These are phyloP conservation scores for Beauveria sp. DNA, from an alignment of 2,329 filamentous ascomycete genomes.

Conservation along the genomic window DNA sequence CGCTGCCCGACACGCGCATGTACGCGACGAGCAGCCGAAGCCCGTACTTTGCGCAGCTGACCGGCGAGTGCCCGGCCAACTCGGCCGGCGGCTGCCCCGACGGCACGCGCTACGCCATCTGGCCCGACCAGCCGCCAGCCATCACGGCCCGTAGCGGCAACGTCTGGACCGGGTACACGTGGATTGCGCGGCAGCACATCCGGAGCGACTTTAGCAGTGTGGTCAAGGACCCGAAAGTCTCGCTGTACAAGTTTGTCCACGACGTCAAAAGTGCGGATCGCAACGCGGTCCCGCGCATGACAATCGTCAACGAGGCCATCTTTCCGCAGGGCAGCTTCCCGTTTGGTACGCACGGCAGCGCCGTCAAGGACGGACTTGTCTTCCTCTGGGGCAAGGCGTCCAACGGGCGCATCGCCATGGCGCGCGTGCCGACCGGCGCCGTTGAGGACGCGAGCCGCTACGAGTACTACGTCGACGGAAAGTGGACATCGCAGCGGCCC, in stretches of 20 bases:
- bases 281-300: slow-evolving; percentile 7
- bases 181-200: slow-evolving; percentile 8
- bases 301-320: slow-evolving; percentile 11
- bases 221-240: slow-evolving; percentile 6
- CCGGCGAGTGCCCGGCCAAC: neutral
- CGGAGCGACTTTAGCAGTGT: slow-evolving; percentile 9
- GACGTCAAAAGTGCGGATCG: slow-evolving; percentile 7
- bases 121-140: slow-evolving; percentile 8
- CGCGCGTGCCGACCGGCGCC: slow-evolving; percentile 13
- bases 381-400: slow-evolving; percentile 16
- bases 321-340: slow-evolving; percentile 6
- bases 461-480: slow-evolving; percentile 16
- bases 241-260: slow-evolving; percentile 9
- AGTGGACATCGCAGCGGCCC: slow-evolving; percentile 14
- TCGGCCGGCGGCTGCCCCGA: slow-evolving; percentile 4
- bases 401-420: slow-evolving; percentile 14
- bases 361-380: slow-evolving; percentile 14
- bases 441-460: slow-evolving; percentile 16
- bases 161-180: slow-evolving; percentile 8
- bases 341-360: slow-evolving; percentile 13
- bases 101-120: slow-evolving; percentile 8
- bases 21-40: slow-evolving; percentile 8
- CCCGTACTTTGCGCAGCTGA: slow-evolving; percentile 6
- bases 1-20: slow-evolving; percentile 5
- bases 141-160: slow-evolving; percentile 3